Conservation (phyloP, 1,139 yeast genomes). For the Eremothecium cymbalariae region DNA sequence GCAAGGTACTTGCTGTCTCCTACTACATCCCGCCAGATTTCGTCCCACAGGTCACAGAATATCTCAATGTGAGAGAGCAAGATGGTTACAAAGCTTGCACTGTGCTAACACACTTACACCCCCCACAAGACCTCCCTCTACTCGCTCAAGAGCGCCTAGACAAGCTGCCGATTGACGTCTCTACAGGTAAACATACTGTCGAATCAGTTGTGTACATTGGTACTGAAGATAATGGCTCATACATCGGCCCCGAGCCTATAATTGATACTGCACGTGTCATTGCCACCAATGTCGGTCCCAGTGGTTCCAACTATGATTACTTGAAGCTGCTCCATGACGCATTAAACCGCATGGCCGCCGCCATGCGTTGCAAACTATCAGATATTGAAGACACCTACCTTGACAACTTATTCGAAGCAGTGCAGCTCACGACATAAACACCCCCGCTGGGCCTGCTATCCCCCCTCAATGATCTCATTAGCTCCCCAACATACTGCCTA, state of each 20-base stretch:
- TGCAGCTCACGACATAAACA: no score
- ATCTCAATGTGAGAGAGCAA: conserved; percentile 76
- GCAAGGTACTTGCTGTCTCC: conserved; percentile 72
- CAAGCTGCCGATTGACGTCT: conserved; percentile 27
- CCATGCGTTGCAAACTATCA: conserved; percentile 3
- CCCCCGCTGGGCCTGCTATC: no score
- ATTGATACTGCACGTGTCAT: conserved; percentile 55
- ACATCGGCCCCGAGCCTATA: conserved; percentile 69
- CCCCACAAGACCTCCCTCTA: conserved; percentile 23
- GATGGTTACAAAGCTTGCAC: conserved; percentile 73
- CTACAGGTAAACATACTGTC: conserved; percentile 38
- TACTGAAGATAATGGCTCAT: conserved; percentile 68
- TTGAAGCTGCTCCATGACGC: conserved; percentile 47
- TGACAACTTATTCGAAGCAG: conserved; percentile 4
- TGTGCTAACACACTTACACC: conserved; percentile 56
- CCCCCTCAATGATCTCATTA: no score
- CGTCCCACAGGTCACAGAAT: conserved; percentile 53
- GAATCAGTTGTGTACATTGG: conserved; percentile 77
- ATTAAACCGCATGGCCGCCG: conserved; percentile 33
- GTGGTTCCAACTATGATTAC: conserved; percentile 75
- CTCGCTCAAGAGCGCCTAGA: conserved; percentile 25
- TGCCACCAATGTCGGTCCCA: conserved; percentile 55
- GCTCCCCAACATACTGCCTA: no score
- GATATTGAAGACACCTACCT: conserved; percentile 10
- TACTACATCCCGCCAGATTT: conserved; percentile 65